Base-by-base conservation (phyloP, 257 asterid species). In the Penstemon eatonii region DNA sequence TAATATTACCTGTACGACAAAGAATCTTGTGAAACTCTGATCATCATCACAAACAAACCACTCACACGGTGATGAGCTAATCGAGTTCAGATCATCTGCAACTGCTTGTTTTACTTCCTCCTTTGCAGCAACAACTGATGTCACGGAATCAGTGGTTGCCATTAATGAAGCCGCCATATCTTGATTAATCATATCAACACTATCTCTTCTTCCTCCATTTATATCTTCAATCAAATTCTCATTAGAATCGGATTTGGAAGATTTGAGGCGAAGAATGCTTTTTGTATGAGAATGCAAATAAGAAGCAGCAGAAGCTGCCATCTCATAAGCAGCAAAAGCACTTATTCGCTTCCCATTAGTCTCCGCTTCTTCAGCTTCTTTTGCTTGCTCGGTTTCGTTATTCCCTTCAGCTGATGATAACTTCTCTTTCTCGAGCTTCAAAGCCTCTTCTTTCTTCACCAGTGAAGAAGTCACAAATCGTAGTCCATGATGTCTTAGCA, bases 41-140 rank as follows among this genome's bases (percentile, higher is more conserved):
- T 94, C 91, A 75, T 89, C 96, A 73, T 94, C 98, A 65, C 98
- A 94, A 18, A 80, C 82, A 15, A 89, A 94, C 99, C 99, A 91
- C 71, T 94, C 96, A 58, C 99, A 94, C 0, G 99, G 99, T 3
- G 95, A 87, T 25, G 96, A 84, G 49, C 25, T 76, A 46, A 75
- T 76, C 9, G 96, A 94, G 51, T 86, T 94, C 55, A 94, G 73
- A 81, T 91, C 96, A 76, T 94, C 98, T 12, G 99, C 99, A 44
- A 91, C 96, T 49, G 99, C 96, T 71, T 91, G 98, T 75, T 94
- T 94, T 18, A 91, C 96, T 80, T 89, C 96, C 83, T 94, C 99
- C 75, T 94, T 87, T 25, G 99, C 96, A 74, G 99, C 96, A 77
- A 94, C 96, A 62, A 89, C 99, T 0, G 96, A 82, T 2, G 98